Base-by-base conservation (phyloP, 1,139 yeast genomes). In the Sugiyamaella castrensis region DNA sequence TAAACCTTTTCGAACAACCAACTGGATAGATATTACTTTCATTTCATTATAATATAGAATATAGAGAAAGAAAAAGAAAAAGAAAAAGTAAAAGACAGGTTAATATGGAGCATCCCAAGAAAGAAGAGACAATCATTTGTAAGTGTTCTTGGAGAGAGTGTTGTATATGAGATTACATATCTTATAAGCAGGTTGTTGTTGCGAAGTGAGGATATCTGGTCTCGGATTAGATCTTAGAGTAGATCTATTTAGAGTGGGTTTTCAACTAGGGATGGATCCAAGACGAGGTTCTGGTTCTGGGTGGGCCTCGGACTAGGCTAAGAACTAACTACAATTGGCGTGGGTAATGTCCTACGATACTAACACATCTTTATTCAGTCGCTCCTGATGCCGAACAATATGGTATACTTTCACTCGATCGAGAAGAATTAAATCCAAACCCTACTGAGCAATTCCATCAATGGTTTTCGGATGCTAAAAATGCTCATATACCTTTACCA, bases 331-430 rank as follows among this genome's bases (percentile, higher is more conserved):
- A 8, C 26, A 10, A 8, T 16, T 36, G 15, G 8, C n/a, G 37
- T 34, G 19, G n/a, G n/a, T n/a, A n/a, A n/a, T n/a, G n/a, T n/a
- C n/a, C n/a, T n/a, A n/a, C n/a, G n/a, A n/a, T 7, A 12, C 32
- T 46, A 44, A 39, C 37, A 24, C 4, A 8, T 8, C 28, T 36
- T 27, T 26, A 19, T 15, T 9, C 10, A 65, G 67, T 87, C 67
- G 96, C 96, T 2, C 96, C 96, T 16, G 79, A 84, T 57, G 88
- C 98, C 0, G 87, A 86, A 59, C 98, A 92, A 67, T 92, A 91
- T 67, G 82, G 82, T 51, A 84, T 86, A 64, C 80, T 75, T 38
- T 75, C 78, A 15, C 71, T 92, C 48, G 73, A 75, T 45, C 82
- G 80, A 48, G 52, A 65, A 0, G 81, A 85, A 13, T 70, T 91